phyloP scores from a whole-genome alignment of 1,284 basidiomycete genomes.

The Spongispora temasekensis region DNA sequence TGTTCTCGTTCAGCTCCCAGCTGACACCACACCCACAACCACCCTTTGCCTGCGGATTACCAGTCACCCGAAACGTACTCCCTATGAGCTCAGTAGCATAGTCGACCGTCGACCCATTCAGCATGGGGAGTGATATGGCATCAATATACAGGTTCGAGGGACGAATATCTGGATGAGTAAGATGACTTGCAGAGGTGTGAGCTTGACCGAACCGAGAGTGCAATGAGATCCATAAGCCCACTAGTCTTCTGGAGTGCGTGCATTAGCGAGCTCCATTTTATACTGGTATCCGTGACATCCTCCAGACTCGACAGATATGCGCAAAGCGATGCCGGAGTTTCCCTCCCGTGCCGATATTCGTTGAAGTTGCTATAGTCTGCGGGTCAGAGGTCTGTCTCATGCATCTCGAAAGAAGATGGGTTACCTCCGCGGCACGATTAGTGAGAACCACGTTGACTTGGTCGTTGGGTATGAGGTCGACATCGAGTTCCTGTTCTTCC shows the following conservation, averaged over 20 bases:
- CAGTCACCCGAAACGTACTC: conserved; percentile 75
- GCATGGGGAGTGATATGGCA: conserved; percentile 73
- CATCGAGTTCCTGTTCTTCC: conserved; percentile 56
- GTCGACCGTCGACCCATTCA: conserved; percentile 85
- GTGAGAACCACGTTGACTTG: conserved; percentile 58
- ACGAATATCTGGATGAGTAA: conserved; percentile 65
- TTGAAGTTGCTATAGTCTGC: conserved; percentile 62
- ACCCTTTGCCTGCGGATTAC: conserved; percentile 86
- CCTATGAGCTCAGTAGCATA: conserved; percentile 92
- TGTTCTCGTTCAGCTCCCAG: conserved; percentile 85
- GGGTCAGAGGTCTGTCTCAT: background rate
- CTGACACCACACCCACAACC: conserved; percentile 92
- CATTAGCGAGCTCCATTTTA: conserved; percentile 76
- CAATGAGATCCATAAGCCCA: conserved; percentile 38
- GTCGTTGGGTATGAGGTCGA: conserved; percentile 48
- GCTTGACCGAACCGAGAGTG: background rate
- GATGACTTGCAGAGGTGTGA: conserved; percentile 44
- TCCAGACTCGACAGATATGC: conserved; percentile 84
- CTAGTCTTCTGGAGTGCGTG: conserved; percentile 75
- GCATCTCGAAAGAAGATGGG: conserved; percentile 20
- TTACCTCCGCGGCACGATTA: conserved; percentile 71
- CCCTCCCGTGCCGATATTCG: conserved; percentile 54
- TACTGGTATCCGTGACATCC: conserved; percentile 95
- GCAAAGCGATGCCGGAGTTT: conserved; percentile 62
- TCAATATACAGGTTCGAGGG: conserved; percentile 81